Conservation (phyloP, 257 asterid species). For the Parsonsia alboflavescens region DNA sequence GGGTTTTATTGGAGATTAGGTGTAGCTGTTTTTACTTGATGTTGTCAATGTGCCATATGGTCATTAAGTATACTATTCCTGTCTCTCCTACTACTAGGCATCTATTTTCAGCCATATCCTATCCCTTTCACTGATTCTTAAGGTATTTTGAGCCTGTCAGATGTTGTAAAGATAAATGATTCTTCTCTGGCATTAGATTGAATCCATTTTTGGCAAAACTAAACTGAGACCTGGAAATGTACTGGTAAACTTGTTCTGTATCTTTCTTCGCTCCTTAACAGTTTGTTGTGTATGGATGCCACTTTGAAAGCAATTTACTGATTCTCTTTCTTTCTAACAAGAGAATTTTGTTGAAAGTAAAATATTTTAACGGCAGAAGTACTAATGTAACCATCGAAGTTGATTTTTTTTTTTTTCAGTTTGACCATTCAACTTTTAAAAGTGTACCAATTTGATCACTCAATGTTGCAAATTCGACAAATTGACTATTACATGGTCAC, state of each 20-base stretch:
- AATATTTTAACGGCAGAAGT: no score
- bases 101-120: background rate
- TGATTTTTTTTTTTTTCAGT: no score
- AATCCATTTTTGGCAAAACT: background rate
- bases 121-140: background rate
- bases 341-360: background rate
- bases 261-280: background rate
- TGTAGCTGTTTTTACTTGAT: no score
- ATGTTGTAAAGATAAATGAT: background rate
- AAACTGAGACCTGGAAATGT: background rate
- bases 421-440: no score
- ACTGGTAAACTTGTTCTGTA: background rate
- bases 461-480: no score
- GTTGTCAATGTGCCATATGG: background rate
- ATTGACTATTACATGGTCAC: no score
- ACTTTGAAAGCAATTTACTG: background rate
- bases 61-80: background rate
- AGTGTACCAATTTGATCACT: no score
- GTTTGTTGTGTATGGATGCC: background rate
- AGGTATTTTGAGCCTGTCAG: background rate
- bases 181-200: background rate
- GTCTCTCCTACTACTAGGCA: background rate
- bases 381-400: no score
- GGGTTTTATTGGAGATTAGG: background rate
- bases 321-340: background rate